A percentile compares a stretch with the other conserved stretches of the same genome.
Conservation (phyloP, 805 yeast species). For the Ogataea minuta region DNA sequence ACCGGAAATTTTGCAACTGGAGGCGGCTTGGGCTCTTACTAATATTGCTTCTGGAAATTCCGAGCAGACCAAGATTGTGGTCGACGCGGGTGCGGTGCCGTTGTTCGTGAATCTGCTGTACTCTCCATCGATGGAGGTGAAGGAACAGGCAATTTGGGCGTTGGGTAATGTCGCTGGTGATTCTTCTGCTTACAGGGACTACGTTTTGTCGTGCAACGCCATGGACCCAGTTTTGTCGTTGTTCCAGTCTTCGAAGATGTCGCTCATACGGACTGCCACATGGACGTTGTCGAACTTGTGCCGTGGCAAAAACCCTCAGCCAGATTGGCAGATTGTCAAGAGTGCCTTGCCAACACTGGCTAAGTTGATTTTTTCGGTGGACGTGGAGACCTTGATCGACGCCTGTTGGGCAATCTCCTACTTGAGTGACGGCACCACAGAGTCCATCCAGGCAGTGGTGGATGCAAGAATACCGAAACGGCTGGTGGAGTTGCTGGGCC, state of each 20-base stretch:
- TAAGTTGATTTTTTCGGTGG: conserved; percentile 84
- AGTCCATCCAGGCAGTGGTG: conserved; percentile 93
- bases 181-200: conserved; percentile 85
- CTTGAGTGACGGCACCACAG: conserved; percentile 87
- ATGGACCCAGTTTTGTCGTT: conserved; percentile 83
- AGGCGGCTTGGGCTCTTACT: conserved; percentile 99
- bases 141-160: conserved; percentile 99
- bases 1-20: conserved; percentile 87
- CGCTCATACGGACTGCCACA: conserved; percentile 93
- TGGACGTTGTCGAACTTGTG: conserved; percentile 97
- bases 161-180: conserved; percentile 99
- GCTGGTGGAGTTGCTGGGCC: conserved; percentile 84
- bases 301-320: conserved; percentile 95
- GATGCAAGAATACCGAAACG: conserved; percentile 95
- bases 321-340: conserved; percentile 87
- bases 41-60: conserved; percentile 95
- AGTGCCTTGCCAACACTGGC: conserved; percentile 89
- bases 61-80: conserved; percentile 85
- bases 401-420: conserved; percentile 99
- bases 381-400: conserved; percentile 90
- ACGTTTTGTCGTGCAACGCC: conserved; percentile 79
- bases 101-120: conserved; percentile 77
- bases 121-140: conserved; percentile 84
- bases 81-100: conserved; percentile 93
- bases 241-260: conserved; percentile 77